Conservation (phyloP, 768 basidiomycete genomes). For the Lentinus tigrinus region DNA sequence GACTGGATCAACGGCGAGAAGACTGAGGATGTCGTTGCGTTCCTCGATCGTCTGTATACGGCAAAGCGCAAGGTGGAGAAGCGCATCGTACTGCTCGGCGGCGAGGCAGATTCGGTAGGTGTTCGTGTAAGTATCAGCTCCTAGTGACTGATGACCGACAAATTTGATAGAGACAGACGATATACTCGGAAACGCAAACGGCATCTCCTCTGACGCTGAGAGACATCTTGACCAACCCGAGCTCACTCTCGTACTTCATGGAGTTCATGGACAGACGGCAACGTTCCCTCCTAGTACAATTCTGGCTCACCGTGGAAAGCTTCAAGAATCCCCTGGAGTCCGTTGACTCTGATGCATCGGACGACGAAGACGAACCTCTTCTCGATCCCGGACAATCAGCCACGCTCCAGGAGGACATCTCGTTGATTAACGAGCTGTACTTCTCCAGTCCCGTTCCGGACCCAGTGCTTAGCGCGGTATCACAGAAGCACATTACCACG, state of each 20-base stretch:
- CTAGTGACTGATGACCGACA: neutral
- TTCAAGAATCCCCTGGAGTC: conserved; percentile 96
- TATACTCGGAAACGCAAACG: conserved; percentile 29
- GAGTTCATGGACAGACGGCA: conserved; percentile 95
- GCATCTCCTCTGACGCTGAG: conserved; percentile 61
- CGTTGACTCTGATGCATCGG: conserved; percentile 55
- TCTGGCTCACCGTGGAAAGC: conserved; percentile 96
- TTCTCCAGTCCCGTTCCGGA: conserved; percentile 64
- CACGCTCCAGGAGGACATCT: conserved; percentile 82
- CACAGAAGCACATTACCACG: conserved; percentile 64
- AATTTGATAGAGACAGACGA: conserved; percentile 39
- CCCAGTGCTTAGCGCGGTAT: conserved; percentile 60
- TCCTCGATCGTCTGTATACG: conserved; percentile 83
- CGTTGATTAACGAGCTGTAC: conserved; percentile 87
- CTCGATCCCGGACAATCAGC: conserved; percentile 54
- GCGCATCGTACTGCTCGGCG: conserved; percentile 78
- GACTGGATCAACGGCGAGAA: conserved; percentile 87
- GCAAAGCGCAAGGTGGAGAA: conserved; percentile 88
- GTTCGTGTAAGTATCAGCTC: neutral
- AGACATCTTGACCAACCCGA: conserved; percentile 84
- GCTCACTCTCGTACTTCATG: conserved; percentile 93
- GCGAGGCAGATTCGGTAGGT: conserved; percentile 61
- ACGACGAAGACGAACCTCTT: conserved; percentile 62
- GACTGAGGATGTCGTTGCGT: conserved; percentile 83
- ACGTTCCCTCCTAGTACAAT: conserved; percentile 85